Percentiles rank a stretch among this genome's conserved stretches.
These are phyloP conservation scores for Corylus americana DNA, from an alignment of 306 rosid species.

Conservation along the genomic window DNA sequence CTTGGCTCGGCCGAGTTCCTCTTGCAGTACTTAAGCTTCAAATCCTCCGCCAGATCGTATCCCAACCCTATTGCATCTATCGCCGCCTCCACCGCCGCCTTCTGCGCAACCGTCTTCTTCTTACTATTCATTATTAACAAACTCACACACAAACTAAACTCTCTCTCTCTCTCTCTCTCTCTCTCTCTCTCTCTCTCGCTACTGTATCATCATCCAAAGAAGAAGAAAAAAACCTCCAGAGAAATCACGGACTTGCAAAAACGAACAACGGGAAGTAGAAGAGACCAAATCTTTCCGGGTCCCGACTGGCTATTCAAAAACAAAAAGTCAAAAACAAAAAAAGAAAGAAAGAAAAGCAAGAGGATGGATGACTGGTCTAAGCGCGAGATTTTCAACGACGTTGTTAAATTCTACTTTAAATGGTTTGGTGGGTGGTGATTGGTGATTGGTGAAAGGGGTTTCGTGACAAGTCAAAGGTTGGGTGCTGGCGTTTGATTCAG, in stretches of 20 bases:
- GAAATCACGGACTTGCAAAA: not conserved
- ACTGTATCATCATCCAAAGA: not conserved
- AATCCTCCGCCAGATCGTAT: constrained; percentile 64
- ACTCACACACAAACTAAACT: not conserved
- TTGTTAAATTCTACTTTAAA: not conserved
- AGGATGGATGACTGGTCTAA: not conserved
- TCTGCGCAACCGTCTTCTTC: constrained; percentile 24
- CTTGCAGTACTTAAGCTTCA: constrained; percentile 65
- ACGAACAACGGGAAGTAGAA: not conserved
- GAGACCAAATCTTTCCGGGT: not conserved
- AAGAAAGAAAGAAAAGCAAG: not conserved
- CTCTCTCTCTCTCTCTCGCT: not conserved
- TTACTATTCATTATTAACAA: not conserved
- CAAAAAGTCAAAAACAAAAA: too few relatives aligned
- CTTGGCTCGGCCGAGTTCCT: constrained; percentile 35
- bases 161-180: not conserved
- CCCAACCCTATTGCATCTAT: constrained; percentile 60
- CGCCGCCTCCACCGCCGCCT: constrained; percentile 41
- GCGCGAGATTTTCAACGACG: not conserved
- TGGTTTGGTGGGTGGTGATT: not conserved
- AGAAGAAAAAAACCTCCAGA: not conserved
- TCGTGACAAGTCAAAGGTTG: not conserved
- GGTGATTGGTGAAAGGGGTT: not conserved
- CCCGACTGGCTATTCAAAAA: too few relatives aligned
- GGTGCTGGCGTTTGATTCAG: not conserved